Base-by-base conservation (phyloP, 2,329 filamentous ascomycete genomes). In the Akanthomyces muscarius region DNA sequence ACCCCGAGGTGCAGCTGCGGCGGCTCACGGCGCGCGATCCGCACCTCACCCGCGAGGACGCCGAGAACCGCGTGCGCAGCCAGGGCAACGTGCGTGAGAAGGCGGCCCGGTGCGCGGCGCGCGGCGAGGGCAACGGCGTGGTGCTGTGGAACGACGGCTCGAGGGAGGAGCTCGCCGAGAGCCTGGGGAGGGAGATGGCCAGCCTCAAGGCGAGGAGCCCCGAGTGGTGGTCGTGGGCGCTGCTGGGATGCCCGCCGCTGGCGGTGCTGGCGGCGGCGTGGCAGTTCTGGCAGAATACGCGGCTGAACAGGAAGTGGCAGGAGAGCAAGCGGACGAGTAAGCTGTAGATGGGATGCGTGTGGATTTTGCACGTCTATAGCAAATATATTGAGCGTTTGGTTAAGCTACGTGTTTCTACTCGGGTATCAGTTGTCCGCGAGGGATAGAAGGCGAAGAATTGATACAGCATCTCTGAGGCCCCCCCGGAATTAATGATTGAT, bases 91-190 rank as follows among this genome's bases (percentile, higher is more conserved):
- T 97, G 65, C 81, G 86, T 67, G 85, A 90, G 69, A 98, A 98
- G 82, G 93, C 91, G 21, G 82, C 83, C 72, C 81, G 91, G 72
- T 91, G 88, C 65, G 81, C 89, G 75, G 86, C 83, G 53, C 80
- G 92, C 52, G 84, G 81, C 58, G 73, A 76, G 51, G 86, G 86
- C 7, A 83, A 82, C 54, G 94, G 93, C 0, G 83, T 92, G 4
- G 91, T 97, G 41, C 83, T 99, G 28, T 95, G 91, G 91, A 99
- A 99, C 77, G 94, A 98, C 76, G 86, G 85, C 2, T 86, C 86
- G 53, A 87, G 81, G 71, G 87, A 86, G 42, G 86, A 92, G 66
- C 74, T 99, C 71, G 83, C 85, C 75, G 75, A 71, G 57, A 86
- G 91, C 73, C 78, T 98, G 13, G 81, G 82, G 58, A 79, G 77